Evolutionary conservation across 495 filamentous ascomycete species (phyloP).

Genomic region (Thermochaetoides thermophila): DNA sequence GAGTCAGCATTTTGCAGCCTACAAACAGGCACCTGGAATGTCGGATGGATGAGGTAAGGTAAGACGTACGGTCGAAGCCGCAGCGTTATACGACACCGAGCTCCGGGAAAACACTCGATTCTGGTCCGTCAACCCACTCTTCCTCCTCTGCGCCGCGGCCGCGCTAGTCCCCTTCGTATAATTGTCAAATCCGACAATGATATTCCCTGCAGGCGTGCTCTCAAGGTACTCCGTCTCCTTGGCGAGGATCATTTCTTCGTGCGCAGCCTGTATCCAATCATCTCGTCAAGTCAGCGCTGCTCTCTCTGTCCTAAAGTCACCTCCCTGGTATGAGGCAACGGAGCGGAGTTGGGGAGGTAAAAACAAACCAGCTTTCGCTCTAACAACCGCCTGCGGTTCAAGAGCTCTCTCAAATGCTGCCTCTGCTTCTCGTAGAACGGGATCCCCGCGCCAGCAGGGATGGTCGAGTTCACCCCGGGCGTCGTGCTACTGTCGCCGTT

Average conservation of each 20-base stretch:
- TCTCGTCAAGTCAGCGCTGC: too few relatives aligned
- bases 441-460: slow-evolving; percentile 21
- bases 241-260: slow-evolving; percentile 71
- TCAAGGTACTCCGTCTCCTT: slow-evolving; percentile 82
- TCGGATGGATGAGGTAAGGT: too few relatives aligned
- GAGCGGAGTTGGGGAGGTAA: too few relatives aligned
- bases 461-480: too few relatives aligned
- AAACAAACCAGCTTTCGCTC: slow-evolving; percentile 31
- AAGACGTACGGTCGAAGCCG: slow-evolving; percentile 9
- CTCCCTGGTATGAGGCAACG: too few relatives aligned
- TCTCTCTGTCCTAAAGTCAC: too few relatives aligned
- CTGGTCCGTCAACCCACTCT: slow-evolving; percentile 33
- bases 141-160: slow-evolving; percentile 32
- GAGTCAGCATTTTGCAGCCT: too few relatives aligned
- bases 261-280: slow-evolving; percentile 18
- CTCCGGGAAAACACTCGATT: slow-evolving; percentile 45
- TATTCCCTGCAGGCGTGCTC: slow-evolving; percentile 80
- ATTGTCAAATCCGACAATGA: slow-evolving; percentile 92
- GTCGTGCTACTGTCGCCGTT: too few relatives aligned
- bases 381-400: slow-evolving; percentile 26
- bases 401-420: slow-evolving; percentile 32
- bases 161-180: slow-evolving; percentile 72
- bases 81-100: slow-evolving; percentile 40
- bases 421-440: slow-evolving; percentile 38
- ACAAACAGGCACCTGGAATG: too few relatives aligned